These are phyloP conservation scores for Combretum micranthum DNA, from an alignment of 345 rosid species.

Conservation along the genomic window DNA sequence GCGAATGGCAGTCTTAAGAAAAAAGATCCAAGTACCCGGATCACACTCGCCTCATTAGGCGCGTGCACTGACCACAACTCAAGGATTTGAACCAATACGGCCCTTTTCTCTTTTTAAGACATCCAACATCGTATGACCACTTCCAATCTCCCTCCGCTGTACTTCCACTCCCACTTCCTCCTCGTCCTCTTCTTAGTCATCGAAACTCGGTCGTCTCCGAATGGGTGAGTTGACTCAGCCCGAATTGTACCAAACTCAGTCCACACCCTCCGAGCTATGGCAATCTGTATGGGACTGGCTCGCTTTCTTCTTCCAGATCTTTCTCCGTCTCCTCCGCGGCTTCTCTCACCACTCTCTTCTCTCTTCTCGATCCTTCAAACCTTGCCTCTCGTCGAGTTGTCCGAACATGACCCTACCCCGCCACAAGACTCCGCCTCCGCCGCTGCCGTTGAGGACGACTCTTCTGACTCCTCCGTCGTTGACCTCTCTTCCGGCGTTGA, in stretches of 20 bases:
- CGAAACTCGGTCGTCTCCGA: not conserved
- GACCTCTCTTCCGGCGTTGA: slow-evolving; percentile 2
- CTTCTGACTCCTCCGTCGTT: not conserved
- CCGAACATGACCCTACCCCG: slow-evolving; percentile 40
- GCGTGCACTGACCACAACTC: no score
- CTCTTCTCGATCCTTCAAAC: slow-evolving; percentile 55
- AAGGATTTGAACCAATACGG: not conserved
- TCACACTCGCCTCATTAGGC: no score
- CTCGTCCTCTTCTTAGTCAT: not conserved
- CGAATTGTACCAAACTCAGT: slow-evolving; percentile 64
- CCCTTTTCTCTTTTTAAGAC: no score
- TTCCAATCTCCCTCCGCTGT: not conserved
- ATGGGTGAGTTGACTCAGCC: slow-evolving; percentile 96
- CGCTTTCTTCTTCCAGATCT: slow-evolving; percentile 79
- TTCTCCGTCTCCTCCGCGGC: slow-evolving; percentile 57
- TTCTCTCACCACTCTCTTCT: slow-evolving; percentile 65
- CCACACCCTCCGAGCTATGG: slow-evolving; percentile 47
- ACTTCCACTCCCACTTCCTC: not conserved
- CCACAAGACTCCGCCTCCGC: slow-evolving; percentile 39
- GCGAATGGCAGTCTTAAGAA: no score
- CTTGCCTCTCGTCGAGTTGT: slow-evolving; percentile 64
- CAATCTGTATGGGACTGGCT: slow-evolving; percentile 69
- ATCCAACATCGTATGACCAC: not conserved
- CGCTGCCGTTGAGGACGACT: slow-evolving; percentile 13
- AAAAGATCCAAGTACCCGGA: no score